Percentiles rank a stretch among this genome's conserved stretches.
These are phyloP conservation scores for Xylaria sp. DNA, from an alignment of 2,329 filamentous ascomycete genomes.

Conservation along the genomic window DNA sequence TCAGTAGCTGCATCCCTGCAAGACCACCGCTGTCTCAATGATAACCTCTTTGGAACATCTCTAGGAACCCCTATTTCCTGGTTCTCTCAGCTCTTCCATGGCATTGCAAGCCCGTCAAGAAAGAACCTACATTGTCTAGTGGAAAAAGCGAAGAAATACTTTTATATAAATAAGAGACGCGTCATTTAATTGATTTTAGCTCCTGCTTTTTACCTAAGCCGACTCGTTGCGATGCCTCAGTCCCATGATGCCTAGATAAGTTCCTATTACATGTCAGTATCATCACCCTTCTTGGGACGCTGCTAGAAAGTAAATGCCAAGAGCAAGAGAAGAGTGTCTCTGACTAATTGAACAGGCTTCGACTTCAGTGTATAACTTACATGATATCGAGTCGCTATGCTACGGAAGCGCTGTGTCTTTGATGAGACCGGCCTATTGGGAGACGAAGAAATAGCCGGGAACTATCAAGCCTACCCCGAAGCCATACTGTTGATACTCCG, in stretches of 20 bases:
- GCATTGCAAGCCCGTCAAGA: not conserved
- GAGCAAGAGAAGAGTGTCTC: not conserved
- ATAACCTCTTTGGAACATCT: not conserved
- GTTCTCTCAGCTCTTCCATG: not conserved
- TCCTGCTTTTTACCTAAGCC: not conserved
- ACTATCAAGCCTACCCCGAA: conserved; percentile 8
- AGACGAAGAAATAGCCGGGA: conserved; percentile 42
- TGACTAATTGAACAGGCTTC: not conserved
- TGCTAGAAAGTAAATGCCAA: not conserved
- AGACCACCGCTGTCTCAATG: not conserved
- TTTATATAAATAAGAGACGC: not conserved
- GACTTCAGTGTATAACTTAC: not conserved
- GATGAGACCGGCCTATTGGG: not conserved
- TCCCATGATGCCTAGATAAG: not conserved
- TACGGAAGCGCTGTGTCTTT: not conserved
- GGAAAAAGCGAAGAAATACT: not conserved
- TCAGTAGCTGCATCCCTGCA: not conserved
- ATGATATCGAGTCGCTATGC: not conserved
- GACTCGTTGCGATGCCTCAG: not conserved
- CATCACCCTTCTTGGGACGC: not conserved
- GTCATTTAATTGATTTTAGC: no score
- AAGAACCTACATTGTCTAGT: not conserved
- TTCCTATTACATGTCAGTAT: not conserved
- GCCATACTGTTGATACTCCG: conserved; percentile 37
- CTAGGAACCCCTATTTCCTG: not conserved